phyloP scores from a whole-genome alignment of 1,284 basidiomycete species.

The Tilletia walkeri region DNA sequence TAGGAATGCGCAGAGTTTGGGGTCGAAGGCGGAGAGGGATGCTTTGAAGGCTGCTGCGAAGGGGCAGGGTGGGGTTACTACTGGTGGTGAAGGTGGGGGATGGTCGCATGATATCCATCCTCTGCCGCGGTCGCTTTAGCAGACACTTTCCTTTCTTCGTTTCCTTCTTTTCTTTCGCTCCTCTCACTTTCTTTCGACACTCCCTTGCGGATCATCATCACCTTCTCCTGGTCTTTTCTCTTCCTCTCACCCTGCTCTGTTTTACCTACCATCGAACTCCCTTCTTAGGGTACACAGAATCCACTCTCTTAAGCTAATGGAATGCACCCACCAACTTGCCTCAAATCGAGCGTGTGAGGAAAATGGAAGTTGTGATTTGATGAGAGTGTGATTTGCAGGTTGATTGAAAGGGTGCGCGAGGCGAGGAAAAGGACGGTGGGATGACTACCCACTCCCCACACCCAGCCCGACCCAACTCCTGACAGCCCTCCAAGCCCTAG shows the following conservation, averaged over 20 bases:
- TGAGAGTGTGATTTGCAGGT: no score
- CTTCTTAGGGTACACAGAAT: no score
- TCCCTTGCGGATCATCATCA: background rate
- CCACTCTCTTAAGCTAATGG: no score
- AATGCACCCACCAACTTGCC: no score
- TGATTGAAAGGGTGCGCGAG: no score
- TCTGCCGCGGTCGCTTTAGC: background rate
- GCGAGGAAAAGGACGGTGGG: no score
- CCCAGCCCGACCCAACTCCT: no score
- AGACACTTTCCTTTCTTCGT: background rate
- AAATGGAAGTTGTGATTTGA: no score
- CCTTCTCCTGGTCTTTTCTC: background rate
- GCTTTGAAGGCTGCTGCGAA: background rate
- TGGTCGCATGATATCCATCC: constrained; percentile 13
- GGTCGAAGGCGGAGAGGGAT: constrained; percentile 6
- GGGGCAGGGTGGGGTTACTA: background rate
- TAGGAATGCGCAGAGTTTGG: constrained; percentile 33
- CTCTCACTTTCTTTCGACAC: background rate
- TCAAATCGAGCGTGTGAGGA: no score
- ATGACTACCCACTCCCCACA: no score
- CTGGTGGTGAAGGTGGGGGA: background rate
- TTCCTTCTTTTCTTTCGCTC: background rate
- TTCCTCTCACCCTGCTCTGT: background rate
- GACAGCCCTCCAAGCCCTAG: background rate
- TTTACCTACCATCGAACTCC: no score